Percentiles rank a stretch among this genome's conserved stretches.
Evolutionary conservation across 148 eudicot species (phyloP).

Genomic region (Diospyros lotus): DNA sequence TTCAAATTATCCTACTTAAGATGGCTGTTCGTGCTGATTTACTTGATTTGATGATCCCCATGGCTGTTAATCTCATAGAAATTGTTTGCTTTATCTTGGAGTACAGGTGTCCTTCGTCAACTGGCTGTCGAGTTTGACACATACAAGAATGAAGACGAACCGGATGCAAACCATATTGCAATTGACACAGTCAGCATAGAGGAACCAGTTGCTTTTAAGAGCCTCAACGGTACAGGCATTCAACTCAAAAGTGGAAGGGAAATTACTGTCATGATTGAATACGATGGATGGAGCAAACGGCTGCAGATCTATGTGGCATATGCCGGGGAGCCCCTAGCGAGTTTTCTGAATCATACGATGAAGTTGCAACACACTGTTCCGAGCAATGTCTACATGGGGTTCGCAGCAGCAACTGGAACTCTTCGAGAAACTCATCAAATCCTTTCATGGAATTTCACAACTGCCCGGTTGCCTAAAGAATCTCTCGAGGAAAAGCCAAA

Average conservation of each 20-base stretch:
- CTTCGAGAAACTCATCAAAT: constrained; percentile 49
- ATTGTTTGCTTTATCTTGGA: background rate
- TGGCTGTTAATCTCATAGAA: background rate
- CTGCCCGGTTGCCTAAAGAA: constrained; percentile 31
- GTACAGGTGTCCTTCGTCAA: constrained; percentile 25
- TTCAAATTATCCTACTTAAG: too few relatives aligned
- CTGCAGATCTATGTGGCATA: constrained; percentile 42
- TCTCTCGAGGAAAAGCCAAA: constrained; percentile 27
- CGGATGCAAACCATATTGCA: constrained; percentile 57
- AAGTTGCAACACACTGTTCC: constrained; percentile 41
- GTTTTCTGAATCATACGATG: constrained; percentile 36
- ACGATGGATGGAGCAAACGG: constrained; percentile 44
- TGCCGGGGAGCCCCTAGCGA: constrained; percentile 31
- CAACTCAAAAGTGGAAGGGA: constrained; percentile 48
- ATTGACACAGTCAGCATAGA: constrained; percentile 43
- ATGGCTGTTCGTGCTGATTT: background rate
- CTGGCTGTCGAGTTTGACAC: constrained; percentile 66
- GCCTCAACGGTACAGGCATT: constrained; percentile 36
- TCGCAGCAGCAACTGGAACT: constrained; percentile 63
- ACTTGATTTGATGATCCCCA: background rate
- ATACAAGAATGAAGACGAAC: constrained; percentile 57
- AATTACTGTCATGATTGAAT: constrained; percentile 40
- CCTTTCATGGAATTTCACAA: constrained; percentile 56
- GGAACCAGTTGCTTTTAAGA: constrained; percentile 29
- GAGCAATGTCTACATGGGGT: constrained; percentile 41